These are phyloP conservation scores for Scutellaria baicalensis DNA, from an alignment of 257 asterid species.

Conservation along the genomic window DNA sequence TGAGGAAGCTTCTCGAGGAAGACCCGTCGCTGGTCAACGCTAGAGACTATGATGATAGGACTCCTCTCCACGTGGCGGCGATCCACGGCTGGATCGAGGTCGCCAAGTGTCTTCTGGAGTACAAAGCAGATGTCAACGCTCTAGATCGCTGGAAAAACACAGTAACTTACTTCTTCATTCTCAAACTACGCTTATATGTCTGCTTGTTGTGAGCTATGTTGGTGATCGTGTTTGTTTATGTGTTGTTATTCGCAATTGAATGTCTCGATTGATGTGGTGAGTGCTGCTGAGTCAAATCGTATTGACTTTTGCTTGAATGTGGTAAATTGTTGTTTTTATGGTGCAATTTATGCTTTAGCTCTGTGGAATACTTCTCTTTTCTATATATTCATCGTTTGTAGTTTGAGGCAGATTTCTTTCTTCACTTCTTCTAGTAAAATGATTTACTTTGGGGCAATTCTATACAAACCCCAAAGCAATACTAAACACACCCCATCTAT, in stretches of 20 bases:
- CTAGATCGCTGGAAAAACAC: conserved; percentile 99
- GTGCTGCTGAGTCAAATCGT: conserved; percentile 5
- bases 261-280: not conserved
- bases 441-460: not conserved
- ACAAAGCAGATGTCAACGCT: conserved; percentile 91
- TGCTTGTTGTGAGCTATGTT: not conserved
- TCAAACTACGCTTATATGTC: not conserved
- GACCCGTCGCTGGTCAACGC: conserved; percentile 73
- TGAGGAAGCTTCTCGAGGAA: conserved; percentile 92
- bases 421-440: not conserved
- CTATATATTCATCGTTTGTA: not conserved
- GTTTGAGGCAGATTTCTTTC: not conserved
- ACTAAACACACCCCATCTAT: too few species aligned
- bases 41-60: conserved; percentile 80
- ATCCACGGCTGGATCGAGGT: conserved; percentile 95
- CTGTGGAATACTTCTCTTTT: too few species aligned
- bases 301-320: not conserved
- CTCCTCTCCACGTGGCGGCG: conserved; percentile 98
- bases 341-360: not conserved
- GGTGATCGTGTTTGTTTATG: not conserved
- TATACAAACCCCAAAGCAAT: too few species aligned
- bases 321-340: not conserved
- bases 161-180: conserved; percentile 23
- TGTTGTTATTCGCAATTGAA: not conserved
- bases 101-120: conserved; percentile 75